Conservation (phyloP, 345 rosid genomes). For the Arabis alpina region DNA sequence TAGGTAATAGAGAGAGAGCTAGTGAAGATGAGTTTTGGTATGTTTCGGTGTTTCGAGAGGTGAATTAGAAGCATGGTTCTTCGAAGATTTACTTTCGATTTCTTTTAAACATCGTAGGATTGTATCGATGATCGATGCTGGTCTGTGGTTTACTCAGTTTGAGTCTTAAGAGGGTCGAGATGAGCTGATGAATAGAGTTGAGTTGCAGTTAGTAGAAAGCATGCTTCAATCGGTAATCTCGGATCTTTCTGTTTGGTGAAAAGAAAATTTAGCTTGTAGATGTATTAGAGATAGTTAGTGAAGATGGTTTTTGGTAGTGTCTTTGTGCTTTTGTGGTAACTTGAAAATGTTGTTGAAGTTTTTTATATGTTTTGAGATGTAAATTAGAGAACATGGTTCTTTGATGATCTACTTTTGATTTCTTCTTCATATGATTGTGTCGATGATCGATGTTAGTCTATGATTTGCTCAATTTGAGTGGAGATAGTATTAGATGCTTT, state of each 20-base stretch:
- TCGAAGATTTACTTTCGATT: not conserved
- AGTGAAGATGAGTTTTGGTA: not conserved
- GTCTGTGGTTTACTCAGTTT: not conserved
- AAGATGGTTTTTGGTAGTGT: not conserved
- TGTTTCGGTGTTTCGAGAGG: not conserved
- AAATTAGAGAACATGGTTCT: not conserved
- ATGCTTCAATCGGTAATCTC: not conserved
- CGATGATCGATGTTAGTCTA: not conserved
- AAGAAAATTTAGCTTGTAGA: too few species aligned
- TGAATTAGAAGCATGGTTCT: not conserved
- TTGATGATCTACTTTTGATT: not conserved
- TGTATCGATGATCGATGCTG: not conserved
- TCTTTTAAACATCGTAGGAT: not conserved
- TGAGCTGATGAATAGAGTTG: not conserved
- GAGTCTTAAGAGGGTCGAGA: not conserved
- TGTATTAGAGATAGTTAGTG: not conserved
- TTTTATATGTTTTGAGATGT: not conserved
- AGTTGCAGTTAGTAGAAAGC: conserved; percentile 7
- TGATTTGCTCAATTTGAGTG: not conserved
- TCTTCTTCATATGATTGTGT: not conserved
- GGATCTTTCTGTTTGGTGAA: not conserved
- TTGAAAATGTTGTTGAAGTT: not conserved
- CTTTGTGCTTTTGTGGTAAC: conserved; percentile 2
- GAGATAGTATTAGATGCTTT: not conserved
- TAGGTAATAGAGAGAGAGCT: not conserved